Percentiles rank a stretch among this genome's conserved stretches.
Conservation (phyloP, 257 asterid genomes). For the Coffea eugenioides region DNA sequence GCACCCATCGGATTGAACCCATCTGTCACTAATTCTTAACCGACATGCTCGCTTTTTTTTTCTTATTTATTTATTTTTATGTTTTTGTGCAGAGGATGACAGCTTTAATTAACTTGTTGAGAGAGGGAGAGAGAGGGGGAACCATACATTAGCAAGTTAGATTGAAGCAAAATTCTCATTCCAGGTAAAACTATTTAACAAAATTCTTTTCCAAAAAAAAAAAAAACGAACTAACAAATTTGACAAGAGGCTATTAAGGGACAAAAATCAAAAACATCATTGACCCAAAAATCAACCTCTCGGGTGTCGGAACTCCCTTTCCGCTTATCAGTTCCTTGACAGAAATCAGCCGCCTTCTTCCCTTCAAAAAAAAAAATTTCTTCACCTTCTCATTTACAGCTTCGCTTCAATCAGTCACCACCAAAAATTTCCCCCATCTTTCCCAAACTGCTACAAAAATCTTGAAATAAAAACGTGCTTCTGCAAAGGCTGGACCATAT, state of each 20-base stretch:
- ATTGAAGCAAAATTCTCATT: neutral
- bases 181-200: neutral
- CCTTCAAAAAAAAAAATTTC: neutral
- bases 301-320: neutral
- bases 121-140: too few relatives aligned
- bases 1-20: too few relatives aligned
- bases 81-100: too few relatives aligned
- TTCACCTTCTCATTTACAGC: neutral
- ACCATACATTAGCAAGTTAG: too few relatives aligned
- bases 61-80: too few relatives aligned
- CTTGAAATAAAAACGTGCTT: neutral
- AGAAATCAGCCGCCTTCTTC: neutral
- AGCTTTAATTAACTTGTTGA: too few relatives aligned
- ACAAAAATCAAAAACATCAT: neutral
- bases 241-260: slow-evolving; percentile 10
- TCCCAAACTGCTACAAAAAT: neutral
- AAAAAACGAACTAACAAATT: neutral
- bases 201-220: too few relatives aligned
- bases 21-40: too few relatives aligned
- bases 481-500: slow-evolving; percentile 9
- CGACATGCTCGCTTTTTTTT: too few relatives aligned
- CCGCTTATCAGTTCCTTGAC: neutral
- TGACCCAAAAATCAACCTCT: neutral
- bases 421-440: neutral
- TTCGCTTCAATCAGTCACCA: neutral